These are phyloP conservation scores for Avena eriantha DNA, from an alignment of 176 grass and related monocot species.

Conservation along the genomic window DNA sequence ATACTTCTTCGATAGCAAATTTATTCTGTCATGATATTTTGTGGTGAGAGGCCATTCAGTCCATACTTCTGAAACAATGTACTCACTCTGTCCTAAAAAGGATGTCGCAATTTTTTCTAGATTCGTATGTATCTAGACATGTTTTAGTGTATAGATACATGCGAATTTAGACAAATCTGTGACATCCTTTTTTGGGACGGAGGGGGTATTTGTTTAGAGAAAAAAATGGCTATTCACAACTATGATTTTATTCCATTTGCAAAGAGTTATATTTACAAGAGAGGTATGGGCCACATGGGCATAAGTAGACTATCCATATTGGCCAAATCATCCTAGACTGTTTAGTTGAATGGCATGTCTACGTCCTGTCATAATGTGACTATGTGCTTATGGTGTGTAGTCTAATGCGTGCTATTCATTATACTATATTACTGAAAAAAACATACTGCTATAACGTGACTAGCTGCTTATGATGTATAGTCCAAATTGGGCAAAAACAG, in stretches of 20 bases:
- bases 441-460: neutral
- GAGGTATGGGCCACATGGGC: neutral
- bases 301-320: neutral
- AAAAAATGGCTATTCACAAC: slow-evolving; percentile 4
- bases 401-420: too few relatives aligned
- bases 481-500: neutral
- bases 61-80: neutral
- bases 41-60: neutral
- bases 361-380: neutral
- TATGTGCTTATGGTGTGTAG: neutral
- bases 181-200: too few relatives aligned
- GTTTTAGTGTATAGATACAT: too few relatives aligned
- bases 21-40: slow-evolving; percentile 29
- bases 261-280: slow-evolving; percentile 17
- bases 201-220: neutral
- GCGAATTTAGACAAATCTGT: too few relatives aligned
- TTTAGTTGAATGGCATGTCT: neutral
- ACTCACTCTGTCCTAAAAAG: too few relatives aligned
- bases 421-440: too few relatives aligned
- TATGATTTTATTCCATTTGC: neutral
- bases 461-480: neutral
- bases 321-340: slow-evolving; percentile 7
- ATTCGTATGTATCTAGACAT: too few relatives aligned
- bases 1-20: slow-evolving; percentile 24
- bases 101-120: too few relatives aligned